phyloP scores from a whole-genome alignment of 352 stramenopile species.

The Poterioochromonas sp. region DNA sequence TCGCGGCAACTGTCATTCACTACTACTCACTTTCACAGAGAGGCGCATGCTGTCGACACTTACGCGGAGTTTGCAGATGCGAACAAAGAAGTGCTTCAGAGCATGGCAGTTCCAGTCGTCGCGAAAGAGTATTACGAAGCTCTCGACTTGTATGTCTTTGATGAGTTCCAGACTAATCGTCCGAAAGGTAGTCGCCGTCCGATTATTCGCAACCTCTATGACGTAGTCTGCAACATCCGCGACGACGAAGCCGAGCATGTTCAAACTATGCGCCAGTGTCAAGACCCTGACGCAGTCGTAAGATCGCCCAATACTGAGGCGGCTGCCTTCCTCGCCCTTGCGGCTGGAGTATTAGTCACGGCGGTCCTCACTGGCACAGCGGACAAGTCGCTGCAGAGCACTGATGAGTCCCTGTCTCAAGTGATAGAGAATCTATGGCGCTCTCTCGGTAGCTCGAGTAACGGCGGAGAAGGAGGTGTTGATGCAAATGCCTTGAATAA shows the following conservation, averaged over 20 bases:
- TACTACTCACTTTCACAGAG: not conserved
- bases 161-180: not conserved
- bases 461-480: too few relatives aligned
- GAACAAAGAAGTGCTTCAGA: conserved; percentile 43
- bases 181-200: not conserved
- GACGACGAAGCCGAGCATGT: conserved; percentile 8
- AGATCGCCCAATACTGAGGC: not conserved
- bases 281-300: not conserved
- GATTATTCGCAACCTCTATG: not conserved
- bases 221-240: not conserved
- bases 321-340: too few relatives aligned
- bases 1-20: not conserved
- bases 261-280: not conserved
- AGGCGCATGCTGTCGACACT: conserved; percentile 49
- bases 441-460: too few relatives aligned
- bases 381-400: too few relatives aligned
- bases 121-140: conserved; percentile 13
- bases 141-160: not conserved
- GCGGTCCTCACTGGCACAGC: too few relatives aligned
- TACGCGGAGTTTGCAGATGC: conserved; percentile 47
- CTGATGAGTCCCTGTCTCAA: too few relatives aligned
- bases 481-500: too few relatives aligned
- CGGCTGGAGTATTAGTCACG: too few relatives aligned
- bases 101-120: conserved; percentile 34
- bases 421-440: too few relatives aligned